Evolutionary conservation across 495 filamentous ascomycete species (phyloP).

Genomic region (Glutinoglossum americanum): DNA sequence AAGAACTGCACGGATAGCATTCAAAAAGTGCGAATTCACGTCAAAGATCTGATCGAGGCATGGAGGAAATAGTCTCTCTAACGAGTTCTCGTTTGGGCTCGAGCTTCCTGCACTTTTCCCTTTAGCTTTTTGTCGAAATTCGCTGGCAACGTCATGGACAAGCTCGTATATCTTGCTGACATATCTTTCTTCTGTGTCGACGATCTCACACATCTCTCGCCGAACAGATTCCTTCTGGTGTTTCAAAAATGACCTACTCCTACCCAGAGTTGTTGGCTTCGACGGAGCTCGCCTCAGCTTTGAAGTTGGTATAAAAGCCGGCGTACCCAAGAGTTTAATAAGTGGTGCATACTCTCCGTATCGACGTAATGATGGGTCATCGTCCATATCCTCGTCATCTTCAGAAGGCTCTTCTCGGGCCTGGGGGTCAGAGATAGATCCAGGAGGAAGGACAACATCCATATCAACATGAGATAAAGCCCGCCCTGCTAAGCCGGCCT

Average conservation of each 20-base stretch:
- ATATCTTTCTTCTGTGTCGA: conserved; percentile 88
- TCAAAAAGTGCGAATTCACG: conserved; percentile 57
- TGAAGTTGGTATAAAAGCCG: conserved; percentile 70
- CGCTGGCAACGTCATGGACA: conserved; percentile 40
- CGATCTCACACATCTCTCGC: conserved; percentile 73
- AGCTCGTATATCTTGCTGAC: conserved; percentile 67
- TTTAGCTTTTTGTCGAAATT: conserved; percentile 48
- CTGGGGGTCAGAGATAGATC: conserved; percentile 36
- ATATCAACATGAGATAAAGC: conserved; percentile 66
- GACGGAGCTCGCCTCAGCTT: conserved; percentile 75
- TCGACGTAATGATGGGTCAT: conserved; percentile 25
- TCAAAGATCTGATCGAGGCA: conserved; percentile 57
- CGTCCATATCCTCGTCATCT: conserved; percentile 18
- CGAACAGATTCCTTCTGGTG: conserved; percentile 67
- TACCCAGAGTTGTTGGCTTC: conserved; percentile 54
- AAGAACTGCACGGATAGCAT: conserved; percentile 48
- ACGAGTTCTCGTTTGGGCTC: conserved; percentile 47
- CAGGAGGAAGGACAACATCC: conserved; percentile 64
- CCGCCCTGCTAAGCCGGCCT: conserved; percentile 51
- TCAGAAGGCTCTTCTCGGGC: conserved; percentile 31
- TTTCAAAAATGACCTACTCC: conserved; percentile 48
- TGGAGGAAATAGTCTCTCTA: conserved; percentile 59
- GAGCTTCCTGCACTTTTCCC: conserved; percentile 33
- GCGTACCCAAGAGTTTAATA: conserved; percentile 56
- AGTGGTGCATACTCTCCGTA: conserved; percentile 55